A percentile compares a stretch with the other conserved stretches of the same genome.
These are phyloP conservation scores for Yamadazyma songkhlaensis DNA, from an alignment of 1,139 yeast genomes.

Conservation along the genomic window DNA sequence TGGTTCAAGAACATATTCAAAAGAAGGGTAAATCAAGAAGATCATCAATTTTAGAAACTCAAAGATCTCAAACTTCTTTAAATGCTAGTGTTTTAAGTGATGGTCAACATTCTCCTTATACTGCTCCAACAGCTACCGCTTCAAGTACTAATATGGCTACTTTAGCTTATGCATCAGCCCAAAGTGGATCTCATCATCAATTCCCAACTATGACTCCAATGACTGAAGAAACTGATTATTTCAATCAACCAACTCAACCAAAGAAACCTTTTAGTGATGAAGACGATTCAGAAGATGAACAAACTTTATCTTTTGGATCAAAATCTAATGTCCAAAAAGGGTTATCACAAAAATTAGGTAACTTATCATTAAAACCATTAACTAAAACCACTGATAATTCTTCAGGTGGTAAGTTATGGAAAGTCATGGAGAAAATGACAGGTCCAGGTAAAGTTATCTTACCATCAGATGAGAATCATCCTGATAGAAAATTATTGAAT, in stretches of 20 bases:
- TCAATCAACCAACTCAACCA: conserved; percentile 29
- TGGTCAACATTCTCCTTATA: conserved; percentile 61
- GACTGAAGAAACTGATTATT: conserved; percentile 47
- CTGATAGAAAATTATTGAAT: conserved; percentile 67
- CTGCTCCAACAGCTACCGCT: conserved; percentile 72
- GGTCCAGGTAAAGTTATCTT: conserved; percentile 77
- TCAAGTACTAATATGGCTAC: conserved; percentile 56
- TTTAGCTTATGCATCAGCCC: conserved; percentile 44
- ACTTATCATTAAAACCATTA: conserved; percentile 41
- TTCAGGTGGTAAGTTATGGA: conserved; percentile 71
- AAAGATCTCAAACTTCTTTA: conserved; percentile 32
- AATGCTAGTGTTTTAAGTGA: conserved; percentile 13
- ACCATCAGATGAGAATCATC: conserved; percentile 56
- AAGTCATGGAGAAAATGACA: conserved; percentile 78
- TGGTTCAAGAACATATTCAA: conserved; percentile 38
- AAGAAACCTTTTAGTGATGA: conserved; percentile 17
- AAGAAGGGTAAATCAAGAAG: conserved; percentile 39
- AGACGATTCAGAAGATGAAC: conserved; percentile 43
- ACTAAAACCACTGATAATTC: conserved; percentile 20
- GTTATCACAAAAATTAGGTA: conserved; percentile 37
- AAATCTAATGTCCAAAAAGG: conserved; percentile 51
- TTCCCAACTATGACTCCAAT: conserved; percentile 56
- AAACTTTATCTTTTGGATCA: conserved; percentile 58
- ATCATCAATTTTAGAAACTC: conserved; percentile 31
- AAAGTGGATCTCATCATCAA: conserved; percentile 43